Percentiles rank a stretch among this genome's conserved stretches.
Evolutionary conservation across 352 stramenopile genomes (phyloP).

Genomic region (Pythium guiyangense): DNA sequence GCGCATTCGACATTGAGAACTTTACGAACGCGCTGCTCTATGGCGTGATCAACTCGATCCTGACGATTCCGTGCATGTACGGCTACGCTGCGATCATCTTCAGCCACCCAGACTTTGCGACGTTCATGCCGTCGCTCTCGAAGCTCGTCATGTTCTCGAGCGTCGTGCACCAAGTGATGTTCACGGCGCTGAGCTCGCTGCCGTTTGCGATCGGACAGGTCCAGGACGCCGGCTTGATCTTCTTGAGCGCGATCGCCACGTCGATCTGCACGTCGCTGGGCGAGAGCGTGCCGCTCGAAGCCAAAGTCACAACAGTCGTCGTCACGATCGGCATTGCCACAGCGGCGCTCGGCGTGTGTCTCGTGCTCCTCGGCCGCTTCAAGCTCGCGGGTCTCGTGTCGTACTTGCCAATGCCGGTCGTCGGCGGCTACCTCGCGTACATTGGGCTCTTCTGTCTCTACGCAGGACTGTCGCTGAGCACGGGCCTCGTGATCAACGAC

Average conservation of each 20-base stretch:
- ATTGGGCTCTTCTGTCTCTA: constrained; percentile 97
- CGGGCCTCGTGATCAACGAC: constrained; percentile 86
- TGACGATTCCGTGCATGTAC: constrained; percentile 93
- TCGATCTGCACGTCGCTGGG: constrained; percentile 85
- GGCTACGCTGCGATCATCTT: constrained; percentile 97
- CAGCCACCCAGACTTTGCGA: constrained; percentile 84
- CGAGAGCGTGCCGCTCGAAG: constrained; percentile 49
- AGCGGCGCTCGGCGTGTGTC: constrained; percentile 85
- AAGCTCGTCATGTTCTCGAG: constrained; percentile 97
- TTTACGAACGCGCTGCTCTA: constrained; percentile 77
- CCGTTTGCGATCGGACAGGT: constrained; percentile 98
- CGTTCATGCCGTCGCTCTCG: constrained; percentile 86
- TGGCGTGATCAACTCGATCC: constrained; percentile 91
- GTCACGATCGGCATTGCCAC: constrained; percentile 92
- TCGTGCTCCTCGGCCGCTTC: constrained; percentile 94
- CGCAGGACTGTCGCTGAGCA: constrained; percentile 89
- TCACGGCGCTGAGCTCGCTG: constrained; percentile 87
- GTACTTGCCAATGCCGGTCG: constrained; percentile 95
- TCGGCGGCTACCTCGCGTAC: constrained; percentile 97
- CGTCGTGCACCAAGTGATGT: constrained; percentile 92
- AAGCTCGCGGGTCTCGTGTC: constrained; percentile 94
- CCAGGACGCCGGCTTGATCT: constrained; percentile 98
- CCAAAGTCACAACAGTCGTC: constrained; percentile 92
- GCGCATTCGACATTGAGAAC: constrained; percentile 21
- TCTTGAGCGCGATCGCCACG: constrained; percentile 93